These are phyloP conservation scores for Pilaira anomala DNA, from an alignment of 192 early-diverging fungal species.

Conservation along the genomic window DNA sequence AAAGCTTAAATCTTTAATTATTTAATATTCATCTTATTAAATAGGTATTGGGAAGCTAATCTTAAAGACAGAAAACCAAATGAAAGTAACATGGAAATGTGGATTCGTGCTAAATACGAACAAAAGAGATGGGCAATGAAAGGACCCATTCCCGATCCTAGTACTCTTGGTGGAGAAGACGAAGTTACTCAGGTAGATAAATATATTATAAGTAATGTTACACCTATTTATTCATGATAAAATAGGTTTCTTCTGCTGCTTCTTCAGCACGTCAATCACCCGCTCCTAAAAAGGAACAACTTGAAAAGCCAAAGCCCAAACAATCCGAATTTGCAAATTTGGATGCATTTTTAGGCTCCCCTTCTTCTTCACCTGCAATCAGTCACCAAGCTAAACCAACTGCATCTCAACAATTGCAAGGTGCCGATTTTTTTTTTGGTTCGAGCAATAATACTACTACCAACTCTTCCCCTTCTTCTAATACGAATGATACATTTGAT, in stretches of 20 bases:
- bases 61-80: slow-evolving; percentile 41
- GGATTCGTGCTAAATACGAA: slow-evolving; percentile 81
- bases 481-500: slow-evolving; percentile 1
- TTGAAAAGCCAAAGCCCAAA: slow-evolving; percentile 11
- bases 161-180: slow-evolving; percentile 42
- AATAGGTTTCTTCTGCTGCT: background rate
- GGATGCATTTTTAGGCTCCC: slow-evolving; percentile 30
- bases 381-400: background rate
- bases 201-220: slow-evolving; percentile 26
- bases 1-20: background rate
- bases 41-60: slow-evolving; percentile 55
- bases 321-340: slow-evolving; percentile 25
- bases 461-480: slow-evolving; percentile 11
- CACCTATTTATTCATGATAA: background rate
- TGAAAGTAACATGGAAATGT: slow-evolving; percentile 62
- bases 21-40: background rate
- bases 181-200: slow-evolving; percentile 19
- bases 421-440: slow-evolving; percentile 40
- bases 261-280: background rate
- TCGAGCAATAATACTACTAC: background rate
- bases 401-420: slow-evolving; percentile 31
- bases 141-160: slow-evolving; percentile 72
- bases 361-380: slow-evolving; percentile 5
- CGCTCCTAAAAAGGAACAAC: slow-evolving; percentile 1
- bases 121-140: slow-evolving; percentile 71